Evolutionary conservation across 2,329 filamentous ascomycete species (phyloP), one percentile per base, ranked within the genome.

Genomic region (Venturia aucupariae): DNA sequence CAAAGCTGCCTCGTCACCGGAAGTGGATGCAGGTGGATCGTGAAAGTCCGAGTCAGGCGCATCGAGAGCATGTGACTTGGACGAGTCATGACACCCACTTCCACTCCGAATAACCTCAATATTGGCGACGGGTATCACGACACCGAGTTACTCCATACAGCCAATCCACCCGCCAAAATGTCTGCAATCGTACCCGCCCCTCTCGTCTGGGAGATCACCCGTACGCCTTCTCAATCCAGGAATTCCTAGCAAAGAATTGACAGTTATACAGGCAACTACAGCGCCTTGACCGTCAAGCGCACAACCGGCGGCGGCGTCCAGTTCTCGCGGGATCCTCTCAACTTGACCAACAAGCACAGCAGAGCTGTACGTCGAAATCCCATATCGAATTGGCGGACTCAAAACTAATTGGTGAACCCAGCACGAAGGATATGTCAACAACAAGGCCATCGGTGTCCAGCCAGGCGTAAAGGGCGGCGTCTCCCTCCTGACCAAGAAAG

Each of bases 321-420:
- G 81, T 92, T 99, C 85, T 97, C 93, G 72, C 89, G 90, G 73
- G 93, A 97, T 78, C 90, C 92, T 74, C 81, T 97, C 72, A 99
- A 97, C 86, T 81, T 97, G 80, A 84, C 81, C 78, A 97, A 97
- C 88, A 83, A 88, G 81, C 89, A 96, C 84, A 87, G 85, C 73
- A 89, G 90, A 82, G 97, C 96, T 88, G 90, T 94, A 80, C 69
- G 76, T 55, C 54, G 30, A 57, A 27, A 32, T 35, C 24, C 19
- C 27, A 8, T 17, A 63, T 65, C 22, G 39, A 6, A 65, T 65
- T 61, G 67, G 66, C 68, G 66, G 27, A 63, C 73, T 75, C 70
- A 74, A 64, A 60, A 54, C 48, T 59, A 62, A 63, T 51, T 42
- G 38, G 27, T 48, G 30, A 61, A 27, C 68, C 68, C 76, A 95